Evolutionary conservation across 306 rosid species (phyloP).

Genomic region (Trifolium pratense): DNA sequence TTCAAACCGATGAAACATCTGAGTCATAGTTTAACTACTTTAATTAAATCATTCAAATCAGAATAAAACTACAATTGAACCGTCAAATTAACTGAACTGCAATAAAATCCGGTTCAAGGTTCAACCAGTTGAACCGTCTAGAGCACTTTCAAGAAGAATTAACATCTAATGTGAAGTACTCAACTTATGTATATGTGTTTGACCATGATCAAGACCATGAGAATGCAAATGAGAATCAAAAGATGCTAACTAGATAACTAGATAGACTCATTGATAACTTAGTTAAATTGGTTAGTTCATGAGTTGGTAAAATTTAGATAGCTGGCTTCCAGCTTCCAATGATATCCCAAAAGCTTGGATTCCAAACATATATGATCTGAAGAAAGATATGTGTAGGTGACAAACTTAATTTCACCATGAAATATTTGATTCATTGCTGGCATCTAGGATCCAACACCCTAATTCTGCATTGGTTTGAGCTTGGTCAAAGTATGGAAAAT

Average conservation of each 20-base stretch:
- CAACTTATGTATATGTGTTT: not conserved
- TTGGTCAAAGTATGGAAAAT: constrained; percentile 10
- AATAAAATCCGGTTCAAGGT: not conserved
- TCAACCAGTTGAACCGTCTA: too few relatives aligned
- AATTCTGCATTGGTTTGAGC: constrained; percentile 8
- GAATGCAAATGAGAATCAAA: constrained; percentile 40
- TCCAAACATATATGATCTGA: constrained; percentile 36
- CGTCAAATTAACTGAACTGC: not conserved
- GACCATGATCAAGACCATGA: not conserved
- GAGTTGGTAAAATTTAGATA: constrained; percentile 39
- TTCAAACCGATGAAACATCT: not conserved
- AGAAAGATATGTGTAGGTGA: constrained; percentile 32
- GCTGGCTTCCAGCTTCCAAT: constrained; percentile 49
- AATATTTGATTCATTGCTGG: constrained; percentile 6
- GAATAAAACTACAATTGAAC: not conserved
- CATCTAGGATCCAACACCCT: not conserved
- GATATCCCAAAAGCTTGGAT: constrained; percentile 42
- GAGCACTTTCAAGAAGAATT: too few relatives aligned
- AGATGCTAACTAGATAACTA: constrained; percentile 24
- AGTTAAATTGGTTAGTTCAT: constrained; percentile 30
- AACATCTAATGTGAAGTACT: too few relatives aligned
- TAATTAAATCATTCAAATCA: not conserved
- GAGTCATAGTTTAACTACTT: not conserved
- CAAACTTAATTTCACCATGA: constrained; percentile 6
- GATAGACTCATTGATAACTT: constrained; percentile 24